Base-by-base conservation (phyloP, 2,329 filamentous ascomycete genomes). In the Pyrenophora tritici-repentis region DNA sequence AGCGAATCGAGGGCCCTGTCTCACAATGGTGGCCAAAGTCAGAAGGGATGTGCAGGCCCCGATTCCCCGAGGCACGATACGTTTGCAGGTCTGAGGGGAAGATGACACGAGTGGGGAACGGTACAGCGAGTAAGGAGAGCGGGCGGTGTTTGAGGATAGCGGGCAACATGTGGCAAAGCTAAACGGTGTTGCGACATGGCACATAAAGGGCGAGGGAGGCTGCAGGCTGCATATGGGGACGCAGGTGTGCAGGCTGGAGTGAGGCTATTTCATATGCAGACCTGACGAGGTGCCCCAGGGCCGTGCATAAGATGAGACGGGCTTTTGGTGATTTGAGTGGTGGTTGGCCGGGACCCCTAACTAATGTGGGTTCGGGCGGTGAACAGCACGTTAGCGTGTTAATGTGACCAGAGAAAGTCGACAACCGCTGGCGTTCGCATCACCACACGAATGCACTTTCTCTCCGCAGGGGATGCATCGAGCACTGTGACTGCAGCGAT, bases 401-500 rank as follows among this genome's bases (percentile, higher is more conserved):
- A 58, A 54, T 54, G 56, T 39, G 49, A 40, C 50, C 46, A 48
- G 46, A 53, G 49, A 62, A 66, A 64, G 57, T 63, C 53, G 55
- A 53, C 52, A 53, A 47, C 48, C 37, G 42, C 46, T 40, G 54
- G 40, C 24, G 45, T 47, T 44, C 40, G 50, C 50, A 53, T 40
- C 42, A 40, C 46, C 42, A 42, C 42, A 44, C 50, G 39, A 44
- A 37, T 45, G 48, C 41, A 38, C 31, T 44, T 24, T 24, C 40
- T 50, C 51, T 38, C 54, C 37, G 26, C 40, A 36, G 18, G 57
- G 55, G 53, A 71, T 71, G 68, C 62, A 47, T 55, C 55, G 48
- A 56, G 55, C 55, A 50, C 65, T 65, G 64, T 69, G 62, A 68
- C 58, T 58, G 52, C 62, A 58, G 63, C 60, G 62, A 59, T 50